These are phyloP conservation scores for Pestalotiopsis sp. DNA, from an alignment of 2,329 filamentous ascomycete species.

Conservation along the genomic window DNA sequence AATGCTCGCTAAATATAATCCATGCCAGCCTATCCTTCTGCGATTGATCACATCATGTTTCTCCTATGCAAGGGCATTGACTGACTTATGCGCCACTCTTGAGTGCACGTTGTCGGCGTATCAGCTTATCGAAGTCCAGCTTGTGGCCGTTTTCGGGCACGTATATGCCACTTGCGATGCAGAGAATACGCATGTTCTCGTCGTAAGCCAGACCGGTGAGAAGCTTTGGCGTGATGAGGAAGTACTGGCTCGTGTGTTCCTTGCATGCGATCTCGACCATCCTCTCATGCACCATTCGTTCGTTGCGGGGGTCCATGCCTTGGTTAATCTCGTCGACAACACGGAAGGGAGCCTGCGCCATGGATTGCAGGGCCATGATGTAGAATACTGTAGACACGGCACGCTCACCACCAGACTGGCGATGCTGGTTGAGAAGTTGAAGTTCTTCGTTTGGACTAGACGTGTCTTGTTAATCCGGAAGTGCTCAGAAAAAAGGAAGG, in stretches of 20 bases:
- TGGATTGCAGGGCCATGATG: conserved; percentile 94
- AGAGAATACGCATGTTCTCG: conserved; percentile 87
- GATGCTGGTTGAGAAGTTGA: conserved; percentile 84
- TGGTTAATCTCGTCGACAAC: conserved; percentile 99
- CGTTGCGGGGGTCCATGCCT: conserved; percentile 98
- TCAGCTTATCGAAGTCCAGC: conserved; percentile 51
- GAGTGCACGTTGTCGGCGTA: conserved; percentile 40
- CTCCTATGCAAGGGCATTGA: too few relatives aligned
- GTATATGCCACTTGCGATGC: conserved; percentile 86
- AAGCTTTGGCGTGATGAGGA: conserved; percentile 96
- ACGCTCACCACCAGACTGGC: conserved; percentile 94
- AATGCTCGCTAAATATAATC: too few relatives aligned
- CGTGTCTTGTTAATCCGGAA: neutral
- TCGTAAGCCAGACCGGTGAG: conserved; percentile 85
- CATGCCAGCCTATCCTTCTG: too few relatives aligned
- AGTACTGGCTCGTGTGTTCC: conserved; percentile 82
- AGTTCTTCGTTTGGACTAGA: conserved; percentile 78
- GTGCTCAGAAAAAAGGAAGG: neutral
- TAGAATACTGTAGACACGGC: conserved; percentile 98
- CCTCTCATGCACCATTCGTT: conserved; percentile 95
- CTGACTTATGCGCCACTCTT: conserved; percentile 14
- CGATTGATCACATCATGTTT: too few relatives aligned
- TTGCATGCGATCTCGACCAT: conserved; percentile 97
- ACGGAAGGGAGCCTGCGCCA: conserved; percentile 93
- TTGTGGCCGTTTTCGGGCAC: conserved; percentile 58